Base-by-base conservation (phyloP, 176 grass and related monocot species). In the Eragrostis curvula region DNA sequence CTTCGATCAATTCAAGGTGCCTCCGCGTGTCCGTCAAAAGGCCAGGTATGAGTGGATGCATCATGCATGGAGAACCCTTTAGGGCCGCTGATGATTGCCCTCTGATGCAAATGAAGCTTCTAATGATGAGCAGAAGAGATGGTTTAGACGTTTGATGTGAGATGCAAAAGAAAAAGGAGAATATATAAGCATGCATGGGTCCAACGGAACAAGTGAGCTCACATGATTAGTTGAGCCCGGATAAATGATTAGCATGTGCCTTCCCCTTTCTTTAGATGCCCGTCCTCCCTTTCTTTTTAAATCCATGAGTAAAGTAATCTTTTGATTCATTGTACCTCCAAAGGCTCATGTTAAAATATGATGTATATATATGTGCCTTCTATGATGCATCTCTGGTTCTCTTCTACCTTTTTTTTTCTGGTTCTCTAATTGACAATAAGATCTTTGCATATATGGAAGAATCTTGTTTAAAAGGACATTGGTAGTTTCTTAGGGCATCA, bases 161-260 rank as follows among this genome's bases (percentile, higher is more conserved):
- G 60, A 79, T 84, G 81, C 61, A 56, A 21, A 61, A 82, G 23
- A 40, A 45, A 71, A 30, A 66, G 53, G 43, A 64, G 23, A 55
- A 71, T n/a, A 39, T 50, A 48, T 43, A 41, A 66, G 68, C 56
- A 72, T 78, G 73, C 30, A 78, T 90, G 49, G 72, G 45, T 36
- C 71, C 81, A 84, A 93, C 72, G 79, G 83, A 82, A 83, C 83
- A 93, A 91, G 88, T 97, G 89, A 72, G 71, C 75, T 87, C 90
- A 98, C 88, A 93, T 98, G 95, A 93, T 93, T 93, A 95, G 83
- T 89, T 92, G 90, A 81, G 61, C 66, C 92, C 82, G 50, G 75
- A 70, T 83, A 91, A 90, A 95, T 98, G 90, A 91, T 91, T 87
- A 88, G 90, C 93, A 95, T 95, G 93, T 98, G 86, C 79, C 93